Conservation (phyloP, 140 eudicot species). For the Oenanthe javanica region DNA sequence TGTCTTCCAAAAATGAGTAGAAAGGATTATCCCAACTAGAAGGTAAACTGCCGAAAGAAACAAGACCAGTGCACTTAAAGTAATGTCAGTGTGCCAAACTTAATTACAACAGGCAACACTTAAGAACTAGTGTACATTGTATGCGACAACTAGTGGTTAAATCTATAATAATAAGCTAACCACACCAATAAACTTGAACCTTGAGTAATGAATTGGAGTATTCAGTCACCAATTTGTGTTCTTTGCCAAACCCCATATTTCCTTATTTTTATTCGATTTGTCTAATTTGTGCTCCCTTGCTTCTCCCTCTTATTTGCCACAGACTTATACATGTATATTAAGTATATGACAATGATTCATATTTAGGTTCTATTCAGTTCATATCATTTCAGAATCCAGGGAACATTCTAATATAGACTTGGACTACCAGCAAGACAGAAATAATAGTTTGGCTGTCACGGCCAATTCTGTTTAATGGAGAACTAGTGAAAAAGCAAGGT, state of each 20-base stretch:
- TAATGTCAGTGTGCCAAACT: neutral
- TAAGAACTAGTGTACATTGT: neutral
- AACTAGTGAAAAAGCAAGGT: conserved; percentile 1
- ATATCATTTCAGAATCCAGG: neutral
- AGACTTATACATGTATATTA: neutral
- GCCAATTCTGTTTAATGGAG: neutral
- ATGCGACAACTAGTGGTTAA: neutral
- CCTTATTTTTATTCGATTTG: neutral
- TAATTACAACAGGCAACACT: neutral
- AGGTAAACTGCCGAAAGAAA: neutral
- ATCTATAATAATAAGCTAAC: neutral
- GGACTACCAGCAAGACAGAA: neutral
- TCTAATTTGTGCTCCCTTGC: neutral
- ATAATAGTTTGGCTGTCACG: neutral
- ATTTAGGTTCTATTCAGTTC: neutral
- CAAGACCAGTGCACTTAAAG: neutral
- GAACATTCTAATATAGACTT: neutral
- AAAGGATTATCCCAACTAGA: neutral
- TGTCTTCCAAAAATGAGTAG: neutral
- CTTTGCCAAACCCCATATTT: neutral
- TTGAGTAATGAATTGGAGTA: neutral
- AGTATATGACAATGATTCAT: too few relatives aligned
- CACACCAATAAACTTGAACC: neutral
- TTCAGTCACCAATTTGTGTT: neutral
- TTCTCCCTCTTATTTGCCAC: neutral